Percentiles rank a stretch among this genome's conserved stretches.
Evolutionary conservation across 305 asterid genomes (phyloP).

Genomic region (Solanum hybrid): DNA sequence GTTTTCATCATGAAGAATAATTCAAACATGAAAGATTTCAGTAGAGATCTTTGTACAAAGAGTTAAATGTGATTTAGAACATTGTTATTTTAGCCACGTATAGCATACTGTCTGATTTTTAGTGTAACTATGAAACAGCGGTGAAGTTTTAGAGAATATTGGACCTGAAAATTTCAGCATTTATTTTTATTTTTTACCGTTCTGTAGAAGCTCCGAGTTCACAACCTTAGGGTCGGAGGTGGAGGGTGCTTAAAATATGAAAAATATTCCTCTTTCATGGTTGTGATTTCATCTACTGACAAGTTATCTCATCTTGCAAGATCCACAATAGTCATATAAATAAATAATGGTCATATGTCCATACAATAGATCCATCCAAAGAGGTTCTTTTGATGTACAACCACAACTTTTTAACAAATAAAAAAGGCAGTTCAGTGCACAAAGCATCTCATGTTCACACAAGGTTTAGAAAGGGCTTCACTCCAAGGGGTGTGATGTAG

Average conservation of each 20-base stretch:
- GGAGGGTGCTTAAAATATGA: background rate
- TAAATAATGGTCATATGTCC: background rate
- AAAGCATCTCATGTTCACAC: background rate
- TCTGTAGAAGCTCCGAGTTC: background rate
- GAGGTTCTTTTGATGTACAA: background rate
- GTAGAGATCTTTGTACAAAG: conserved; percentile 1
- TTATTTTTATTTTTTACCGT: background rate
- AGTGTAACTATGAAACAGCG: background rate
- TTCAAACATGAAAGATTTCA: background rate
- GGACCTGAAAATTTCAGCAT: background rate
- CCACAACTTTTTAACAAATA: background rate
- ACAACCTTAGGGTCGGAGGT: background rate
- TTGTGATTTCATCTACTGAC: background rate
- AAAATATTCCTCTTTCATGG: background rate
- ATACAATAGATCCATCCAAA: background rate
- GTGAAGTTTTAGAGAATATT: background rate
- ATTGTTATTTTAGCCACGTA: background rate
- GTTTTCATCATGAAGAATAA: background rate
- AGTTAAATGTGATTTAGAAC: background rate
- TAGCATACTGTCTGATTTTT: background rate
- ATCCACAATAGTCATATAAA: background rate
- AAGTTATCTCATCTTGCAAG: background rate
- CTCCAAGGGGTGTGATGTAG: background rate
- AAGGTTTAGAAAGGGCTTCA: background rate
- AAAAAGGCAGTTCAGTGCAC: background rate